These are phyloP conservation scores for Calonectria fujianensis DNA, from an alignment of 2,329 filamentous ascomycete species.

Conservation along the genomic window DNA sequence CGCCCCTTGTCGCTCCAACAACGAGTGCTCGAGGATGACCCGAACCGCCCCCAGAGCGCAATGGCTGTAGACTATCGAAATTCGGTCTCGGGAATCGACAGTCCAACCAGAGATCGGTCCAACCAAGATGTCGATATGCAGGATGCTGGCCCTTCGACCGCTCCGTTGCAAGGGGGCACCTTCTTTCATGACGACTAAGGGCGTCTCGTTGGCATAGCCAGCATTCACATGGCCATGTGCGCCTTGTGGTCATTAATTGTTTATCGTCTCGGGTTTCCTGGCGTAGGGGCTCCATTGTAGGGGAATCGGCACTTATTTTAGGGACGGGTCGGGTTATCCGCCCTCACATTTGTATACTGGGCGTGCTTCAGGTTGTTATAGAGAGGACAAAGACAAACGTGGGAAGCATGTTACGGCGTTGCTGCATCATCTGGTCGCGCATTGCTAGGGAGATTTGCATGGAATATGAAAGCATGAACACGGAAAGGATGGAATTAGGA, in stretches of 20 bases:
- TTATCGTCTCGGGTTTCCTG: constrained; percentile 37
- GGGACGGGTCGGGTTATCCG: constrained; percentile 52
- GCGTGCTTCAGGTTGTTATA: constrained; percentile 57
- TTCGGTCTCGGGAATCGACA: constrained; percentile 54
- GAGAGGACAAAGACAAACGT: constrained; percentile 56
- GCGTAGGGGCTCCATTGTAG: constrained; percentile 40
- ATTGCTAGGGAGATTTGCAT: constrained; percentile 56
- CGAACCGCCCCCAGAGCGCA: constrained; percentile 71
- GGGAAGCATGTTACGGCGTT: constrained; percentile 62
- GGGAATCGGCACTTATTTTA: constrained; percentile 49
- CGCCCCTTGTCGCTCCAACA: constrained; percentile 70
- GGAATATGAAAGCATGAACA: constrained; percentile 55
- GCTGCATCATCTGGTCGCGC: constrained; percentile 56
- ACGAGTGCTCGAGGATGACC: constrained; percentile 66
- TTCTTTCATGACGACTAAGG: constrained; percentile 71
- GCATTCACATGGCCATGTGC: constrained; percentile 33
- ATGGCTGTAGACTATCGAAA: constrained; percentile 67
- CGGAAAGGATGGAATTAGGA: constrained; percentile 51
- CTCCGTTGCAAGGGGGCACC: constrained; percentile 68
- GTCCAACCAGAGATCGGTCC: constrained; percentile 59
- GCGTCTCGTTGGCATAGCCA: constrained; percentile 11
- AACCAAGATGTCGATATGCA: constrained; percentile 73
- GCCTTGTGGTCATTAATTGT: constrained; percentile 40
- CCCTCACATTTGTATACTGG: constrained; percentile 57
- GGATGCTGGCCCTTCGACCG: constrained; percentile 74